phyloP scores from a whole-genome alignment of 176 grass and related monocot species.

The Canna indica region DNA sequence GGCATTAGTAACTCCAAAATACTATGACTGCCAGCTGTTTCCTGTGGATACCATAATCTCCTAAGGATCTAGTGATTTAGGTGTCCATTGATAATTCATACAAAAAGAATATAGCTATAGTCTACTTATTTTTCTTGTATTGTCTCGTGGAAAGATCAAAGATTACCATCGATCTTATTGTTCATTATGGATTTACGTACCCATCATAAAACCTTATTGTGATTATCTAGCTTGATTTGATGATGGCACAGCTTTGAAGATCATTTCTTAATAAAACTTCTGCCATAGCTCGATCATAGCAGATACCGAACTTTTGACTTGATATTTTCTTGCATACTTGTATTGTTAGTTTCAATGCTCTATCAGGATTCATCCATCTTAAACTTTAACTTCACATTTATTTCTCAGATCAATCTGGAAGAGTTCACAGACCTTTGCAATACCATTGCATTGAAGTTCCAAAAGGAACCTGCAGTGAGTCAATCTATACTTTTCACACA shows the following conservation, averaged over 20 bases:
- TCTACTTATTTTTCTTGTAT: too few relatives aligned
- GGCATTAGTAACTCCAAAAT: too few relatives aligned
- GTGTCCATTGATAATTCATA: too few relatives aligned
- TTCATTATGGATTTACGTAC: too few relatives aligned
- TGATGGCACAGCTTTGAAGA: neutral
- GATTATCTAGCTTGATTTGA: neutral
- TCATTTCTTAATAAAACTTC: neutral
- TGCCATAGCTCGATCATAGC: neutral
- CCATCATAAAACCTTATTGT: too few relatives aligned
- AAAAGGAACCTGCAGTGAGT: slow-evolving; percentile 90
- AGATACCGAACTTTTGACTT: neutral
- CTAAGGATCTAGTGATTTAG: too few relatives aligned
- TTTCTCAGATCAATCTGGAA: slow-evolving; percentile 75
- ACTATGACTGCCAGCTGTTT: too few relatives aligned
- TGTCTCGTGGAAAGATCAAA: too few relatives aligned
- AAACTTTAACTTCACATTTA: slow-evolving; percentile 2
- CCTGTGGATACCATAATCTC: too few relatives aligned
- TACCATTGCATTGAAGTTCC: slow-evolving; percentile 87
- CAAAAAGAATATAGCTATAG: too few relatives aligned
- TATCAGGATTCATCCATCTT: neutral
- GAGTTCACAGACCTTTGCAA: slow-evolving; percentile 92
- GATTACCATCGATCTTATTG: too few relatives aligned
- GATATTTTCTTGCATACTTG: neutral
- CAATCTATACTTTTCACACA: slow-evolving; percentile 18
- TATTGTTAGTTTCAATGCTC: neutral